Evolutionary conservation across 306 rosid species (phyloP).

Genomic region (Lupinus albus): DNA sequence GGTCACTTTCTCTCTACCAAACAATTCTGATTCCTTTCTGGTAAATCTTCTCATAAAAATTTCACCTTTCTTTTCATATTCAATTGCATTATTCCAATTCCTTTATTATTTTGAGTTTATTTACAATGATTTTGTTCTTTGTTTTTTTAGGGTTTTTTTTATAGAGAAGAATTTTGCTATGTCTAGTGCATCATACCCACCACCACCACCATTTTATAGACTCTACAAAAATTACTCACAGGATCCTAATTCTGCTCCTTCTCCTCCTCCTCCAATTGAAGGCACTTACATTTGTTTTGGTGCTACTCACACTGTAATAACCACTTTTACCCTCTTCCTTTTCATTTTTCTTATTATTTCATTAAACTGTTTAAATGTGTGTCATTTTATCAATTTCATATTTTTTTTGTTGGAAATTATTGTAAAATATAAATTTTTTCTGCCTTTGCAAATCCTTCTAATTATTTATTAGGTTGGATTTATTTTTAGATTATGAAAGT

Average conservation of each 20-base stretch:
- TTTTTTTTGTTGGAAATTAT: neutral
- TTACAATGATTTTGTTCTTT: too few species aligned
- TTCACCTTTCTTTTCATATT: too few species aligned
- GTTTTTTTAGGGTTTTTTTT: slow-evolving; percentile 5
- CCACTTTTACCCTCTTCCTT: slow-evolving; percentile 11
- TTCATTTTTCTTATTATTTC: too few species aligned
- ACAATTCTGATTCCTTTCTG: too few species aligned
- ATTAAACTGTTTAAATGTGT: too few species aligned
- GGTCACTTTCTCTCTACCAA: too few species aligned
- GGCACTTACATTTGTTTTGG: slow-evolving; percentile 86
- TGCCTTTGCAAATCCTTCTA: slow-evolving; percentile 5
- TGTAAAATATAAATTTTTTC: neutral
- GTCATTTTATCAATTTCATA: neutral
- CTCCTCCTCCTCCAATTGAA: slow-evolving; percentile 82
- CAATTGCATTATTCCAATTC: too few species aligned
- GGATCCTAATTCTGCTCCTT: slow-evolving; percentile 80
- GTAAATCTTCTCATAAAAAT: too few species aligned
- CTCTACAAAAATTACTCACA: slow-evolving; percentile 83
- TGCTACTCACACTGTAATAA: slow-evolving; percentile 70
- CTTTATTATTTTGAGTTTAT: too few species aligned
- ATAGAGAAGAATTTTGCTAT: slow-evolving; percentile 41
- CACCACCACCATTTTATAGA: slow-evolving; percentile 86
- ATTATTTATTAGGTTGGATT: neutral
- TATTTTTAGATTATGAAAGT: neutral
- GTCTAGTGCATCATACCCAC: slow-evolving; percentile 92